These are phyloP conservation scores for Huntiella moniliformis DNA, from an alignment of 2,329 filamentous ascomycete genomes.

Conservation along the genomic window DNA sequence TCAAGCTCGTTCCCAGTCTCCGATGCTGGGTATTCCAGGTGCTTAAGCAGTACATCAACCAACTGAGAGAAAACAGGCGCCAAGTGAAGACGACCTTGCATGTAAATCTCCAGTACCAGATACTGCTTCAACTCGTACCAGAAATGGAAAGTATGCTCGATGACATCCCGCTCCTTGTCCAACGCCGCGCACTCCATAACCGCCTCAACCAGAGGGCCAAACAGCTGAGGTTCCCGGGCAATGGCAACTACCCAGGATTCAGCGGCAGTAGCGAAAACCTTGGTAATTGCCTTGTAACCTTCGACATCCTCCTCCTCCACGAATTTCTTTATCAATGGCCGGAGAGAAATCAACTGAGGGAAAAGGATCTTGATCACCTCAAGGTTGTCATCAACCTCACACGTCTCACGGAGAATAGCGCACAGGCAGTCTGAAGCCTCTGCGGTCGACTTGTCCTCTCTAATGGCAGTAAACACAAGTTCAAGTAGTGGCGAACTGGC, in stretches of 20 bases:
- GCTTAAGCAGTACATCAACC: slow-evolving; percentile 81
- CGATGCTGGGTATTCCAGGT: slow-evolving; percentile 68
- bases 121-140: slow-evolving; percentile 99
- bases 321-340: slow-evolving; percentile 55
- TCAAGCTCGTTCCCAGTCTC: slow-evolving; percentile 59
- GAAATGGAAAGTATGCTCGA: slow-evolving; percentile 86
- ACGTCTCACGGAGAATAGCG: slow-evolving; percentile 76
- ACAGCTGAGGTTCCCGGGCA: slow-evolving; percentile 63
- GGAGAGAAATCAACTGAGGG: slow-evolving; percentile 58
- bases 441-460: slow-evolving; percentile 61
- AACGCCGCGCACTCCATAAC: slow-evolving; percentile 80
- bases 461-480: slow-evolving; percentile 59
- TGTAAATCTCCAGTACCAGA: slow-evolving; percentile 76
- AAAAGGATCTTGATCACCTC: slow-evolving; percentile 66
- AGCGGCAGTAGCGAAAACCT: slow-evolving; percentile 80
- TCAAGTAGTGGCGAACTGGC: slow-evolving; percentile 72
- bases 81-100: slow-evolving; percentile 56
- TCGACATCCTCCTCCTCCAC: slow-evolving; percentile 71
- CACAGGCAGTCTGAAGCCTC: slow-evolving; percentile 84
- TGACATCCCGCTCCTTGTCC: slow-evolving; percentile 77
- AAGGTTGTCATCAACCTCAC: slow-evolving; percentile 80
- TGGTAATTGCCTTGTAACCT: slow-evolving; percentile 69
- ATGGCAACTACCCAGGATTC: slow-evolving; percentile 90
- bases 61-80: slow-evolving; percentile 72
- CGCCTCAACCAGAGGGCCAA: slow-evolving; percentile 69